A percentile compares a stretch with the other conserved stretches of the same genome.
These are phyloP conservation scores for Marasmius sp. DNA, from an alignment of 1,284 basidiomycete genomes.

Conservation along the genomic window DNA sequence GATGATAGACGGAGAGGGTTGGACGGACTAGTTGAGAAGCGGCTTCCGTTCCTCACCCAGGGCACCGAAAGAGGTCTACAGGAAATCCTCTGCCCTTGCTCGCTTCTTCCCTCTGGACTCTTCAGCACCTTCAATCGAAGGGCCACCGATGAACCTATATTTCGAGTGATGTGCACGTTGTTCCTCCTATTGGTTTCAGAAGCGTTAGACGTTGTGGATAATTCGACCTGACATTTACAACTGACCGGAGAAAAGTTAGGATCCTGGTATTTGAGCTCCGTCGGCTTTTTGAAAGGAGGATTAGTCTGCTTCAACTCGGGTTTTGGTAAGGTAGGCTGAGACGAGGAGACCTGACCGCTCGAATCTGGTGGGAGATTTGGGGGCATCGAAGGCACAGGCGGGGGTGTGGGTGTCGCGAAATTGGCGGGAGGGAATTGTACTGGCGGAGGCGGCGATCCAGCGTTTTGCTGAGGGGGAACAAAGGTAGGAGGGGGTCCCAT, in stretches of 20 bases:
- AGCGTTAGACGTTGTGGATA: neutral
- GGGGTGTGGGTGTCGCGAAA: conserved; percentile 22
- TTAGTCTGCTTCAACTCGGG: conserved; percentile 61
- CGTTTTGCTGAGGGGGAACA: conserved; percentile 24
- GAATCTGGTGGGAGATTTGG: conserved; percentile 16
- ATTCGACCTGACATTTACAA: conserved; percentile 12
- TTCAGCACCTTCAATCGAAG: conserved; percentile 42
- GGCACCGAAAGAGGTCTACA: conserved; percentile 35
- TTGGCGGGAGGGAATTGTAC: conserved; percentile 16
- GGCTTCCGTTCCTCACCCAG: neutral
- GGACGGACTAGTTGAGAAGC: conserved; percentile 30
- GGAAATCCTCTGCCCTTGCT: conserved; percentile 76
- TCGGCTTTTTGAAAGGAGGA: conserved; percentile 74
- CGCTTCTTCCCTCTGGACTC: conserved; percentile 75
- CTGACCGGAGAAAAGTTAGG: conserved; percentile 76
- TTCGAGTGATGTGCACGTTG: conserved; percentile 73
- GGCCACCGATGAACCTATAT: conserved; percentile 59
- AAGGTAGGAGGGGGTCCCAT: conserved; percentile 38
- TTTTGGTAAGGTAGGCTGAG: conserved; percentile 56
- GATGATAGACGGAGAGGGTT: conserved; percentile 13
- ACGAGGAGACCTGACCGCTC: conserved; percentile 19
- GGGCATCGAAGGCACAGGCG: conserved; percentile 23
- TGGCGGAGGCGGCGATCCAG: conserved; percentile 26
- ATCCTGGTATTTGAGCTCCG: conserved; percentile 73
- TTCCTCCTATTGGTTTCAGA: conserved; percentile 60